Conservation (phyloP, 2,329 filamentous ascomycete species). For the Penicillium sp. region DNA sequence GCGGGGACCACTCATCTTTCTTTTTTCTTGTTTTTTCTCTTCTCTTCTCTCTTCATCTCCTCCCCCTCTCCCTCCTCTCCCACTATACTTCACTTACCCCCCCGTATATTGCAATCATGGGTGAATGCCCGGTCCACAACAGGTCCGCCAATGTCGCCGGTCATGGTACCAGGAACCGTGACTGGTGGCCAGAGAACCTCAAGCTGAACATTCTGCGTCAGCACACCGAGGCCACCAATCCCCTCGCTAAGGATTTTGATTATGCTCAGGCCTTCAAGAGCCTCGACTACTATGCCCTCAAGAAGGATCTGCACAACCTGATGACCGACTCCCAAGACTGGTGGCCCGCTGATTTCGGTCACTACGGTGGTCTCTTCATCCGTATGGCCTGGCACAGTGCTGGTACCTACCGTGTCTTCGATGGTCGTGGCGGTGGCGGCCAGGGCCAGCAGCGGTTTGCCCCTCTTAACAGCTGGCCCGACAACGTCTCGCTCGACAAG, state of each 20-base stretch:
- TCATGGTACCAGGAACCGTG: conserved; percentile 68
- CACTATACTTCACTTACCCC: neutral
- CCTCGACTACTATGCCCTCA: conserved; percentile 71
- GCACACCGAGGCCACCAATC: conserved; percentile 67
- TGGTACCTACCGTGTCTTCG: conserved; percentile 75
- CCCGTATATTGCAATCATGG: conserved; percentile 23
- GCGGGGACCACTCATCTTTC: conserved; percentile 13
- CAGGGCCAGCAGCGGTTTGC: conserved; percentile 78
- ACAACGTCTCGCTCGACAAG: conserved; percentile 79
- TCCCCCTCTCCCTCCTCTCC: neutral
- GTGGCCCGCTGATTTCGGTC: conserved; percentile 82
- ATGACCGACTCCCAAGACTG: conserved; percentile 80
- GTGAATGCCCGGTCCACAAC: conserved; percentile 35
- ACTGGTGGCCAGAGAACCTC: conserved; percentile 76
- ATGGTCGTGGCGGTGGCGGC: conserved; percentile 75
- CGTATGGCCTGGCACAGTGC: conserved; percentile 82
- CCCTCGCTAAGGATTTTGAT: conserved; percentile 68
- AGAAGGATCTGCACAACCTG: conserved; percentile 71
- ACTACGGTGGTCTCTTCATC: conserved; percentile 80
- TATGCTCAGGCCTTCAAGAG: conserved; percentile 74
- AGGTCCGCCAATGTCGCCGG: conserved; percentile 50
- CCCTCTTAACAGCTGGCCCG: conserved; percentile 80
- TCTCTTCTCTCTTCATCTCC: neutral
- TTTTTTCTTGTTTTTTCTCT: neutral
- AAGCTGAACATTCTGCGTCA: conserved; percentile 75